phyloP scores from a whole-genome alignment of 1,284 basidiomycete species.

The Trichosporon inkin region DNA sequence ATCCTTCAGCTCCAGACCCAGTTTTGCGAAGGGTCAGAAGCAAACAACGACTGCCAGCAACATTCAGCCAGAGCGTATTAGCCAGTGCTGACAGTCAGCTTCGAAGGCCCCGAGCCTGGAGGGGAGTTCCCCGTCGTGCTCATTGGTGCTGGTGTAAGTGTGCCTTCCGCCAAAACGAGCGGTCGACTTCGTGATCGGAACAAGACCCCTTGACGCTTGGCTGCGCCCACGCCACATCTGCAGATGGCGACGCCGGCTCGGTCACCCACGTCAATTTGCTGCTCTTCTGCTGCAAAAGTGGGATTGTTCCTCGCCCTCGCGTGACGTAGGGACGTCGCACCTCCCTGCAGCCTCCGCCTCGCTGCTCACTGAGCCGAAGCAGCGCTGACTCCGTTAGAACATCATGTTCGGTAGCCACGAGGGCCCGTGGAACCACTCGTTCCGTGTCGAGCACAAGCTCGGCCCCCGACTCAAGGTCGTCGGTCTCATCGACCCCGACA shows the following conservation, averaged over 20 bases:
- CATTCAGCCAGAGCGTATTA: not conserved
- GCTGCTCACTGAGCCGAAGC: not conserved
- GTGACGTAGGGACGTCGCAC: too few relatives aligned
- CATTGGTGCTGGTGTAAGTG: constrained; percentile 69
- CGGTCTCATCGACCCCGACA: constrained; percentile 86
- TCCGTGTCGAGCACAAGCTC: constrained; percentile 92
- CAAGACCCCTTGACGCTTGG: too few relatives aligned
- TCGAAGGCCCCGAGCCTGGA: constrained; percentile 38
- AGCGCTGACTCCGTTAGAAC: constrained; percentile 52
- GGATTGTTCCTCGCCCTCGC: not conserved
- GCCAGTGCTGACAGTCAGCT: not conserved
- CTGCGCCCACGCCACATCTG: too few relatives aligned
- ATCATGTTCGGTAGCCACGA: constrained; percentile 90
- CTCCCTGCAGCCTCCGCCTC: too few relatives aligned
- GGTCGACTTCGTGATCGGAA: too few relatives aligned
- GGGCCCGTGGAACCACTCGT: constrained; percentile 69
- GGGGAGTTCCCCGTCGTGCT: constrained; percentile 85
- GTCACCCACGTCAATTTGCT: too few relatives aligned
- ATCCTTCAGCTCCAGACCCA: too few relatives aligned
- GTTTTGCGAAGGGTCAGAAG: too few relatives aligned
- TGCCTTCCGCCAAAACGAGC: not conserved
- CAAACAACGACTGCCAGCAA: too few relatives aligned
- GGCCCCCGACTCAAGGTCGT: constrained; percentile 93
- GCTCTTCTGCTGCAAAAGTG: too few relatives aligned
- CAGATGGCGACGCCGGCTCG: too few relatives aligned